phyloP scores from a whole-genome alignment of 164 flowering plant species.

The Buxus sempervirens region DNA sequence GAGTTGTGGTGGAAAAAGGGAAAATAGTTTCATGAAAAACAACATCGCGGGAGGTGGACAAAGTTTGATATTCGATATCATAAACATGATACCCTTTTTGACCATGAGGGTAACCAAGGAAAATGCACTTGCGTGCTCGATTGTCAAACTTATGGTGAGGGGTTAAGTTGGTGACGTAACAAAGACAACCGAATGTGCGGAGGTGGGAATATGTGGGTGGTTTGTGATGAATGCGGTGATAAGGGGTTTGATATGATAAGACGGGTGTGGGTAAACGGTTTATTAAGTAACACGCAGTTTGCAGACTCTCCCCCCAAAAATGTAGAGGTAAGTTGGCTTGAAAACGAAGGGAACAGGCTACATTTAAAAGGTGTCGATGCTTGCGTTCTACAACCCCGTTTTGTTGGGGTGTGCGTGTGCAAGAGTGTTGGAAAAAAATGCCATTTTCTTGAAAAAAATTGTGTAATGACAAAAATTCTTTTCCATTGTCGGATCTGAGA shows the following conservation, averaged over 20 bases:
- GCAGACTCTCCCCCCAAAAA: not conserved
- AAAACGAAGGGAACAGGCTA: not conserved
- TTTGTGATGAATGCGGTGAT: not conserved
- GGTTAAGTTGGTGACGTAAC: not conserved
- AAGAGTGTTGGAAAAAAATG: not conserved
- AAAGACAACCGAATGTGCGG: not conserved
- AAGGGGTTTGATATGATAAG: not conserved
- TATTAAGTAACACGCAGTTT: not conserved
- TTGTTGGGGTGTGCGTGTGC: not conserved
- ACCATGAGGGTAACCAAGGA: not conserved
- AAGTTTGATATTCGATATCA: not conserved
- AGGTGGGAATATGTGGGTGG: not conserved
- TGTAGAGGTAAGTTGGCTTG: not conserved
- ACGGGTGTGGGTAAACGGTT: not conserved
- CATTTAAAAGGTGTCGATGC: not conserved
- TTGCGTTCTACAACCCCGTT: not conserved
- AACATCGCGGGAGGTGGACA: not conserved
- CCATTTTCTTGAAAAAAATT: not conserved
- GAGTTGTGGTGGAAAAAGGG: not conserved
- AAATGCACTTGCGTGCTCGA: not conserved
- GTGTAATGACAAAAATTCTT: not conserved
- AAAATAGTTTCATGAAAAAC: not conserved
- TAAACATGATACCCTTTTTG: not conserved
- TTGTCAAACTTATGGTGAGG: not conserved
- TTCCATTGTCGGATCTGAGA: not conserved